These are phyloP conservation scores for Vanilla planifolia DNA, from an alignment of 106 monocot species.

Conservation along the genomic window DNA sequence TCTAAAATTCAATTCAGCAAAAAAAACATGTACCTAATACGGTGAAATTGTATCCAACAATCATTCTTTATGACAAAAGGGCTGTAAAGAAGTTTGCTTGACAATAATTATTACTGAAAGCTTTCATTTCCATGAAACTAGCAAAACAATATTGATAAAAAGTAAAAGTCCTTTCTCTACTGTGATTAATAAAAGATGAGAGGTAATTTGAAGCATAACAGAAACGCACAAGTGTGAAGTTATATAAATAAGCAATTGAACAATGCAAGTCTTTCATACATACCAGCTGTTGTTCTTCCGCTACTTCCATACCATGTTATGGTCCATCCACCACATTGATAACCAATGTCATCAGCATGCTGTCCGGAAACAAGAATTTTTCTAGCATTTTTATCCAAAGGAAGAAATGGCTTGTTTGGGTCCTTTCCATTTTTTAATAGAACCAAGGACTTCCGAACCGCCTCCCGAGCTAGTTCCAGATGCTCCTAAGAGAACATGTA, in stretches of 20 bases:
- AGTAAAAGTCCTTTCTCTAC: too few relatives aligned
- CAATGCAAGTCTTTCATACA: background rate
- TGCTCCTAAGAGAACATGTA: constrained; percentile 41
- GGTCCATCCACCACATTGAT: constrained; percentile 94
- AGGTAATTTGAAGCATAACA: too few relatives aligned
- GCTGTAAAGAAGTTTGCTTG: too few relatives aligned
- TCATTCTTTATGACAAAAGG: too few relatives aligned
- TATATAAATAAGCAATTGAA: background rate
- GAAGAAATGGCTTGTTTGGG: constrained; percentile 48
- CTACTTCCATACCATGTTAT: constrained; percentile 63
- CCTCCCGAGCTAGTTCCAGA: constrained; percentile 63
- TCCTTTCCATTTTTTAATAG: constrained; percentile 77
- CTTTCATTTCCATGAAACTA: too few relatives aligned
- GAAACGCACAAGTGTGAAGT: too few relatives aligned
- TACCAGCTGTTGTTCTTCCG: constrained; percentile 66
- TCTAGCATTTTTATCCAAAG: constrained; percentile 65
- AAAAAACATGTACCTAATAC: too few relatives aligned
- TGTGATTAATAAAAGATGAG: too few relatives aligned
- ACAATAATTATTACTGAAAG: too few relatives aligned
- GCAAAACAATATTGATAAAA: too few relatives aligned
- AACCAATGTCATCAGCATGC: constrained; percentile 90
- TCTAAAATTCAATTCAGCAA: too few relatives aligned
- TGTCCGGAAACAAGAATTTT: constrained; percentile 67
- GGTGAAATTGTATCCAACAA: too few relatives aligned
- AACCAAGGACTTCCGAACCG: constrained; percentile 79